Conservation (phyloP, 805 yeast species). For the Gaillardinia entomophila region DNA sequence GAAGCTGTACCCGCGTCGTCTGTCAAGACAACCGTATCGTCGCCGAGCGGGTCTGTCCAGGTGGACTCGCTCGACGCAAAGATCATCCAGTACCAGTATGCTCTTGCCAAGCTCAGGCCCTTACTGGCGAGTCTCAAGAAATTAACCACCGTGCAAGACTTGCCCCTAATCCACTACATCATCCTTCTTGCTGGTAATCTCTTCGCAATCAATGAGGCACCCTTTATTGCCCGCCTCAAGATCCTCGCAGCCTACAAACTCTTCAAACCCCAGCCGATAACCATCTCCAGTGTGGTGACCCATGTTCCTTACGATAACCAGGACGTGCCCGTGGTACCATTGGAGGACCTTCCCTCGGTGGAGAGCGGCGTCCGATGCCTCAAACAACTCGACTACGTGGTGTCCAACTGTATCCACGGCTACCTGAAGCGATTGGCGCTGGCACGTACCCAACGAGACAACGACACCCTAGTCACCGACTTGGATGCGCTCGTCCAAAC, state of each 20-base stretch:
- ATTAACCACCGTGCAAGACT: conserved; percentile 10
- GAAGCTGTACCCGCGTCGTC: no score
- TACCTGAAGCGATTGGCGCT: conserved; percentile 28
- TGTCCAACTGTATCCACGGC: conserved; percentile 27
- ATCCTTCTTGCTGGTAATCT: conserved; percentile 23
- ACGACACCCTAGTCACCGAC: not conserved
- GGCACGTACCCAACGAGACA: conserved; percentile 10
- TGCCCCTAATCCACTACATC: conserved; percentile 32
- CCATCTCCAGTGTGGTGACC: conserved; percentile 19
- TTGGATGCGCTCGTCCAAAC: not conserved
- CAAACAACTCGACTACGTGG: conserved; percentile 20
- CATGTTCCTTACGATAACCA: conserved; percentile 40
- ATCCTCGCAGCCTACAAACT: conserved; percentile 22
- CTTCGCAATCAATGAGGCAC: conserved; percentile 32
- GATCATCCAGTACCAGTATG: conserved; percentile 54
- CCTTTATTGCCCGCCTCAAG: conserved; percentile 22
- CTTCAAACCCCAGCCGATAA: conserved; percentile 18
- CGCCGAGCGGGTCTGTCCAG: no score
- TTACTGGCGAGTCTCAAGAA: conserved; percentile 27
- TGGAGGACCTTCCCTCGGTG: conserved; percentile 23
- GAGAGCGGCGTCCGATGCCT: conserved; percentile 20
- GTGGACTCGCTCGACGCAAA: conserved; percentile 50
- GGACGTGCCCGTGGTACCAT: conserved; percentile 26
- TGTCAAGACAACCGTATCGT: no score
- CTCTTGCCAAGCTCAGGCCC: conserved; percentile 40